phyloP scores from a whole-genome alignment of 192 early-diverging fungal species.

The Coemansia furcata region DNA sequence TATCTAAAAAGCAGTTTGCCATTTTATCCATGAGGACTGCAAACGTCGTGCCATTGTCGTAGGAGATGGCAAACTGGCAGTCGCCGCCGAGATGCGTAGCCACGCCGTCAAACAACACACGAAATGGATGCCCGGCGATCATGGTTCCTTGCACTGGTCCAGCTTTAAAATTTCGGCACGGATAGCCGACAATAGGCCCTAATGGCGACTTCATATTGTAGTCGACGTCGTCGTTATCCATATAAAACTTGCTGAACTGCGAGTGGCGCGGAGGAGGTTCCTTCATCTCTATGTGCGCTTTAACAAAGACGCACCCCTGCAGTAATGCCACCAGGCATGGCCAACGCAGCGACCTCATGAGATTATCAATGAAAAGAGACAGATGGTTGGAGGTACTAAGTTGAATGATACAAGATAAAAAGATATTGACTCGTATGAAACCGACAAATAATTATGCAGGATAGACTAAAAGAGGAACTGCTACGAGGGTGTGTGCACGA shows the following conservation, averaged over 20 bases:
- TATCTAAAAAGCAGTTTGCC: conserved; percentile 45
- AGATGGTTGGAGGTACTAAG: neutral
- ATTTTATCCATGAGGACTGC: conserved; percentile 60
- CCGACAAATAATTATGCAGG: neutral
- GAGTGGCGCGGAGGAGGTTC: conserved; percentile 49
- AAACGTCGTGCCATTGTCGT: conserved; percentile 60
- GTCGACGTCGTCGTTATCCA: conserved; percentile 48
- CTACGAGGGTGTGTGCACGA: neutral
- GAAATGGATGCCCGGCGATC: conserved; percentile 53
- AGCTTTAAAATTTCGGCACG: conserved; percentile 44
- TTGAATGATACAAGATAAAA: neutral
- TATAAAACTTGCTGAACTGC: conserved; percentile 47
- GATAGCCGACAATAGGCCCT: conserved; percentile 43
- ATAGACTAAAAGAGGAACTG: neutral
- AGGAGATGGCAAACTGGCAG: conserved; percentile 67
- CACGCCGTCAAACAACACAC: conserved; percentile 52
- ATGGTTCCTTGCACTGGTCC: conserved; percentile 39
- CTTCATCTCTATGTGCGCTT: conserved; percentile 42
- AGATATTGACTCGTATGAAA: neutral
- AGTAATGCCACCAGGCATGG: neutral
- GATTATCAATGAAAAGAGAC: neutral
- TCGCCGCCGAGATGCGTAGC: conserved; percentile 65
- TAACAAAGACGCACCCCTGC: conserved; percentile 1
- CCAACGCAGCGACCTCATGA: neutral
- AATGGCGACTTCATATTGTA: conserved; percentile 54